phyloP scores from a whole-genome alignment of 108 stramenopile genomes.

The Cyclotella choctawhatcheeana region DNA sequence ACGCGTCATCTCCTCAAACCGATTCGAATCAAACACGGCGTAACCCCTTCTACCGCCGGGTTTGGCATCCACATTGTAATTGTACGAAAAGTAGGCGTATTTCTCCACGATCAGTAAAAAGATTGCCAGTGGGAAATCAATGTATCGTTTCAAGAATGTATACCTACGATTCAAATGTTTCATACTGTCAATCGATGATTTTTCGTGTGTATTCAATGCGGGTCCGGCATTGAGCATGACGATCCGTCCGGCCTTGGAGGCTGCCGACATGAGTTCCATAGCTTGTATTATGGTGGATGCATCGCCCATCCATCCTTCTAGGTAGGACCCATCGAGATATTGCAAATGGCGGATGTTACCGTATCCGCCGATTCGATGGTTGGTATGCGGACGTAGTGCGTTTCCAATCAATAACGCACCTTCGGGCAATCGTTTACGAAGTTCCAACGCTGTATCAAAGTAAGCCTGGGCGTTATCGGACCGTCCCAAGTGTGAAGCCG shows the following conservation, averaged over 20 bases:
- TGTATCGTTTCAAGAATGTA: conserved; percentile 14
- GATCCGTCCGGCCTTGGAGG: conserved; percentile 21
- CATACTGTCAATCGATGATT: neutral
- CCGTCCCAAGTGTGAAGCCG: neutral
- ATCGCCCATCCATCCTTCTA: conserved; percentile 34
- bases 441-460: conserved; percentile 30
- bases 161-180: conserved; percentile 28
- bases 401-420: conserved; percentile 46
- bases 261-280: conserved; percentile 33
- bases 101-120: conserved; percentile 44
- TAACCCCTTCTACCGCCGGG: neutral
- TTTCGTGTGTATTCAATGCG: conserved; percentile 2
- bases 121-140: conserved; percentile 33
- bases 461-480: conserved; percentile 29
- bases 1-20: conserved; percentile 25
- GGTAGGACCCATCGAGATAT: conserved; percentile 48
- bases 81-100: conserved; percentile 39
- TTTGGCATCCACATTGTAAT: conserved; percentile 25
- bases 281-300: conserved; percentile 10
- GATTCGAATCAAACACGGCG: conserved; percentile 20
- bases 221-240: conserved; percentile 33
- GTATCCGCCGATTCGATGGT: conserved; percentile 2
- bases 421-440: conserved; percentile 32
- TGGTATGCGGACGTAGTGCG: conserved; percentile 21
- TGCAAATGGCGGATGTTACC: conserved; percentile 33